These are phyloP conservation scores for Penicillium sp. DNA, from an alignment of 2,329 filamentous ascomycete species.

Conservation along the genomic window DNA sequence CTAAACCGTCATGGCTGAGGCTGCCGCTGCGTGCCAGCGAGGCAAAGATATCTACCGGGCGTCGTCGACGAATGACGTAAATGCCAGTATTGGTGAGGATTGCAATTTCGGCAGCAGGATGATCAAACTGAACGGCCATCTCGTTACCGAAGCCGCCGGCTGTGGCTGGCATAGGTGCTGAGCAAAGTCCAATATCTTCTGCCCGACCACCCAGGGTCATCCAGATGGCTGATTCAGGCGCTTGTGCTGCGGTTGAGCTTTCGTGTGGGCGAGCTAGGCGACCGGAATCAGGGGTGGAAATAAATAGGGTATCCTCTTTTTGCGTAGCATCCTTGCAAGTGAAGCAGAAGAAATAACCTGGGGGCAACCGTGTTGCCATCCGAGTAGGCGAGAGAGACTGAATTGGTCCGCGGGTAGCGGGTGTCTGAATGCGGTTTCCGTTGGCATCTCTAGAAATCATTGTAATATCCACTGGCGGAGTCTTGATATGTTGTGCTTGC, in stretches of 20 bases:
- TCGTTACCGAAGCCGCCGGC: slow-evolving; percentile 91
- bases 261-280: slow-evolving; percentile 67
- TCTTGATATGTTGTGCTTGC: slow-evolving; percentile 97
- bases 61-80: slow-evolving; percentile 79
- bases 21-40: slow-evolving; percentile 73
- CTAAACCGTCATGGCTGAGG: slow-evolving; percentile 73
- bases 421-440: slow-evolving; percentile 1
- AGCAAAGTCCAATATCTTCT: slow-evolving; percentile 79
- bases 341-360: slow-evolving; percentile 90
- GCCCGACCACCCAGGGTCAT: slow-evolving; percentile 74
- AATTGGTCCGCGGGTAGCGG: slow-evolving; percentile 46
- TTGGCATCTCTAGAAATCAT: slow-evolving; percentile 34
- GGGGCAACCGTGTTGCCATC: slow-evolving; percentile 66
- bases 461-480: slow-evolving; percentile 66
- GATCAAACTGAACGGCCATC: slow-evolving; percentile 92
- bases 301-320: slow-evolving; percentile 72
- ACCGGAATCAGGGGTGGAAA: slow-evolving; percentile 85
- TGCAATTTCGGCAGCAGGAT: slow-evolving; percentile 79
- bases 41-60: slow-evolving; percentile 91
- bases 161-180: slow-evolving; percentile 67
- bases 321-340: slow-evolving; percentile 65
- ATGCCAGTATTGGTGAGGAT: slow-evolving; percentile 90
- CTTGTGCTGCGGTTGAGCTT: slow-evolving; percentile 59
- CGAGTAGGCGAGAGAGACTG: slow-evolving; percentile 47
- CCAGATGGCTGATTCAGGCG: slow-evolving; percentile 80